phyloP scores from a whole-genome alignment of 2,329 filamentous ascomycete species.

The Diaporthe caulivora region DNA sequence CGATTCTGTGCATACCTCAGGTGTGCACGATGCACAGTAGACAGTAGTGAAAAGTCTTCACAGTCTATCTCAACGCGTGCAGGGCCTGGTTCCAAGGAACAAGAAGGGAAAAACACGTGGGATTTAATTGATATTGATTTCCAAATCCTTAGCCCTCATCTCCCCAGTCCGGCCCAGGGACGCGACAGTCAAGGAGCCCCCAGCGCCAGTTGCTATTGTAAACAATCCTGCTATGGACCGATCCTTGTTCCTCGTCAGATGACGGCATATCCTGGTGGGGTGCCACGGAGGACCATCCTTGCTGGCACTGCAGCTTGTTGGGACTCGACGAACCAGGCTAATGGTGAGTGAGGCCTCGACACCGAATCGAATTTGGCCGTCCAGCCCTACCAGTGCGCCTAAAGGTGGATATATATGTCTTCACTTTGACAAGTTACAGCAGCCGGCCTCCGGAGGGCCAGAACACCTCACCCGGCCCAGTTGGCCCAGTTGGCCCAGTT shows the following conservation, averaged over 20 bases:
- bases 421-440: background rate
- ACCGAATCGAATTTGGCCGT: slow-evolving; percentile 8
- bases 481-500: too few species aligned
- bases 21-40: too few species aligned
- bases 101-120: slow-evolving; percentile 27
- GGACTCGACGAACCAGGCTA: background rate
- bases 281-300: slow-evolving; percentile 6
- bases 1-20: too few species aligned
- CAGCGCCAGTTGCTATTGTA: slow-evolving; percentile 16
- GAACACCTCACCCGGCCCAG: background rate
- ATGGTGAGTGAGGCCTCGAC: slow-evolving; percentile 6
- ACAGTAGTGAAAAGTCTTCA: background rate
- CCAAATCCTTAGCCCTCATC: slow-evolving; percentile 12
- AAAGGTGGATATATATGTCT: background rate
- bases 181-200: slow-evolving; percentile 28
- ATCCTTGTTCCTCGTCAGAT: slow-evolving; percentile 18
- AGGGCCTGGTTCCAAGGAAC: background rate
- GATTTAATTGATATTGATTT: slow-evolving; percentile 17
- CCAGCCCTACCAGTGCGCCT: too few species aligned
- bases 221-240: background rate
- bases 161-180: background rate
- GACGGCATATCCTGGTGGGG: slow-evolving; percentile 28
- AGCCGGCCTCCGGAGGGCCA: background rate
- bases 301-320: slow-evolving; percentile 28
- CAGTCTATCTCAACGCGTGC: background rate